These are phyloP conservation scores for Rhodosporidiobolus odoratus DNA, from an alignment of 768 basidiomycete genomes.

Conservation along the genomic window DNA sequence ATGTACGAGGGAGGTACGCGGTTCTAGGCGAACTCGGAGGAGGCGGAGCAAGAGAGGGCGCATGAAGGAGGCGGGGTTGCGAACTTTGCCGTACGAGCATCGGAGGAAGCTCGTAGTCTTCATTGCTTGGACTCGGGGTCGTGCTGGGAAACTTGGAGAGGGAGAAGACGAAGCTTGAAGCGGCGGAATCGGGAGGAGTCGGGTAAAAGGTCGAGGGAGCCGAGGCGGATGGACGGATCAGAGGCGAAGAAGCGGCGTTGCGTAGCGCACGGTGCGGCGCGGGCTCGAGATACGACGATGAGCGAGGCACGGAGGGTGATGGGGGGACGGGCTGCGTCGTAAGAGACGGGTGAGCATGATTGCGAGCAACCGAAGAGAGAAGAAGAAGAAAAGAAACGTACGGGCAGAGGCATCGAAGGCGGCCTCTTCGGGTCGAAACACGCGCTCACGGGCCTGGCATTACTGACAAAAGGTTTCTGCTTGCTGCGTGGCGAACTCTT, in stretches of 20 bases:
- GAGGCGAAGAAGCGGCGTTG: not conserved
- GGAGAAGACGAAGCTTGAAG: not conserved
- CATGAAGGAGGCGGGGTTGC: not conserved
- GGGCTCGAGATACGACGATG: not conserved
- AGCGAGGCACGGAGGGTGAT: not conserved
- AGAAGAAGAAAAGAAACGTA: not conserved
- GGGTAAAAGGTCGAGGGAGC: not conserved
- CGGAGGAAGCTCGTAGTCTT: not conserved
- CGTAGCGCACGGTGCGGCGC: too few relatives aligned
- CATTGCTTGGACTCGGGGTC: not conserved
- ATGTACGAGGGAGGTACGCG: not conserved
- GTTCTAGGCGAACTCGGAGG: not conserved
- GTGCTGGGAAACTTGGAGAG: not conserved
- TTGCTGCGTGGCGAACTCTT: not conserved
- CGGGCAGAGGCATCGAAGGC: conserved; percentile 12
- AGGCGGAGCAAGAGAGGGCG: too few relatives aligned
- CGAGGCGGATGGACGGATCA: not conserved
- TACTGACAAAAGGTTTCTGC: not conserved
- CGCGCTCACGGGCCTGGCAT: conserved; percentile 7
- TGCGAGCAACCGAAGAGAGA: not conserved
- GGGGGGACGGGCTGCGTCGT: not conserved
- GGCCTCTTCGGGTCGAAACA: conserved; percentile 9
- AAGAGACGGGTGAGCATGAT: too few relatives aligned
- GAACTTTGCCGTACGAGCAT: not conserved
- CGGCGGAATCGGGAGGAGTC: not conserved